These are phyloP conservation scores for Fonsecaea erecta DNA, from an alignment of 2,329 filamentous ascomycete genomes.

Conservation along the genomic window DNA sequence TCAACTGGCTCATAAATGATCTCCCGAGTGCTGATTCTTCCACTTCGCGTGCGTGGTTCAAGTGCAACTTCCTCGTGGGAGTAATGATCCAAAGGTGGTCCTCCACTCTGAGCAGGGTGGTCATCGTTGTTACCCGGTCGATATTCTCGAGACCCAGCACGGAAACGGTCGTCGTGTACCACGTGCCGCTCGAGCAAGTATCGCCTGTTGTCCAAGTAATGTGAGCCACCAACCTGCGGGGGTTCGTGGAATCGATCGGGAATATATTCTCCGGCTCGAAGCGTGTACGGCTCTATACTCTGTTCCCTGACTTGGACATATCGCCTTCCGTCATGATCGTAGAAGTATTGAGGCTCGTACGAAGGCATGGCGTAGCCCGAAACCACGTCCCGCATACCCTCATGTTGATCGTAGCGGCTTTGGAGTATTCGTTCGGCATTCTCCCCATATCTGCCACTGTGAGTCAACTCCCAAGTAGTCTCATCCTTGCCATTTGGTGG, in stretches of 20 bases:
- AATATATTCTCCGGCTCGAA: not conserved
- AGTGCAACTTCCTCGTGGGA: not conserved
- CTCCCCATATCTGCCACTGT: constrained; percentile 9
- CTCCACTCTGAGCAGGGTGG: not conserved
- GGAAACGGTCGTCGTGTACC: constrained; percentile 3
- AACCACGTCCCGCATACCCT: not conserved
- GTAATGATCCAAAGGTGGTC: constrained; percentile 2
- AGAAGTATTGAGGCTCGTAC: constrained; percentile 18
- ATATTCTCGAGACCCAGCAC: not conserved
- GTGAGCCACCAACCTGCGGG: not conserved
- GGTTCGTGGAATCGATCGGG: not conserved
- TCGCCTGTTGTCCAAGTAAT: not conserved
- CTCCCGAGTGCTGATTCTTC: constrained; percentile 10
- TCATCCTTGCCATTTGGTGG: not conserved
- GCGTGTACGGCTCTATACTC: constrained; percentile 2
- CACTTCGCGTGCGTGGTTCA: constrained; percentile 4
- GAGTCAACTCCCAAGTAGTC: not conserved
- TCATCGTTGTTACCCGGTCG: not conserved
- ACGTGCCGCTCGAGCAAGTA: not conserved
- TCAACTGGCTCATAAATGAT: constrained; percentile 18
- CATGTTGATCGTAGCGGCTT: constrained; percentile 4
- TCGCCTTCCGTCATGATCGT: constrained; percentile 4
- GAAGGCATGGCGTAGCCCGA: not conserved
- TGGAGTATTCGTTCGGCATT: constrained; percentile 5
- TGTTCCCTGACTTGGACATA: constrained; percentile 6